Conservation (phyloP, 352 stramenopile genomes). For the Phytophthora kernoviae region DNA sequence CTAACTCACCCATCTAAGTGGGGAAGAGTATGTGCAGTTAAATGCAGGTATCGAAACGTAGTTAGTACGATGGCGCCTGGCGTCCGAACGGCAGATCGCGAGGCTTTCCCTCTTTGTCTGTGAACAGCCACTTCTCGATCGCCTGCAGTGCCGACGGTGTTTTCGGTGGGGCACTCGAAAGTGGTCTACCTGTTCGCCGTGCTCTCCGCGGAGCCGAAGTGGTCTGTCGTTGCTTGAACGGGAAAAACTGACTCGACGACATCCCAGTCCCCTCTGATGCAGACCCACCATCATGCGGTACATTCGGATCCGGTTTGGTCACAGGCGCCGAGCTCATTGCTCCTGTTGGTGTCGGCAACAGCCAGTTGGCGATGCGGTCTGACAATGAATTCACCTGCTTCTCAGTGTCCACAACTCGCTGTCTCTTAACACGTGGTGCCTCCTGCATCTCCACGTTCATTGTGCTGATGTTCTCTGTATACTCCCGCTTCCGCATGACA, state of each 20-base stretch:
- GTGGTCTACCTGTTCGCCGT: conserved; percentile 20
- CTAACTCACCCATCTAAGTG: neutral
- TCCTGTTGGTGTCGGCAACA: conserved; percentile 37
- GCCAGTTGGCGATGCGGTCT: conserved; percentile 60
- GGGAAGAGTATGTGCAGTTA: neutral
- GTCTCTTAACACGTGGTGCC: conserved; percentile 42
- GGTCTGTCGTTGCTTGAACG: conserved; percentile 39
- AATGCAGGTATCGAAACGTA: conserved; percentile 15
- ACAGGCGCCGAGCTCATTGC: conserved; percentile 7
- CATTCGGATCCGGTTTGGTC: conserved; percentile 10
- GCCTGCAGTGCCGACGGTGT: conserved; percentile 39
- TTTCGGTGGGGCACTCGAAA: conserved; percentile 21
- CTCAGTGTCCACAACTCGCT: conserved; percentile 40
- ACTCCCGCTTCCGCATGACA: conserved; percentile 41
- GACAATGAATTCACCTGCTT: conserved; percentile 50
- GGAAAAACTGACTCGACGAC: conserved; percentile 36
- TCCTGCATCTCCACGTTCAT: conserved; percentile 30
- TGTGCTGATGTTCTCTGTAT: conserved; percentile 24
- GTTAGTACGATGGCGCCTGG: conserved; percentile 37
- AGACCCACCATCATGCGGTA: conserved; percentile 7
- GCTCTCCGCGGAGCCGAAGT: conserved; percentile 16
- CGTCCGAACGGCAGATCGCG: conserved; percentile 34
- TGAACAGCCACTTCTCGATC: conserved; percentile 68
- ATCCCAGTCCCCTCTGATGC: conserved; percentile 10
- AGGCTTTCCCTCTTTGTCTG: conserved; percentile 43